Base-by-base conservation (phyloP, 2,329 filamentous ascomycete species). In the Aureobasidium sp. region DNA sequence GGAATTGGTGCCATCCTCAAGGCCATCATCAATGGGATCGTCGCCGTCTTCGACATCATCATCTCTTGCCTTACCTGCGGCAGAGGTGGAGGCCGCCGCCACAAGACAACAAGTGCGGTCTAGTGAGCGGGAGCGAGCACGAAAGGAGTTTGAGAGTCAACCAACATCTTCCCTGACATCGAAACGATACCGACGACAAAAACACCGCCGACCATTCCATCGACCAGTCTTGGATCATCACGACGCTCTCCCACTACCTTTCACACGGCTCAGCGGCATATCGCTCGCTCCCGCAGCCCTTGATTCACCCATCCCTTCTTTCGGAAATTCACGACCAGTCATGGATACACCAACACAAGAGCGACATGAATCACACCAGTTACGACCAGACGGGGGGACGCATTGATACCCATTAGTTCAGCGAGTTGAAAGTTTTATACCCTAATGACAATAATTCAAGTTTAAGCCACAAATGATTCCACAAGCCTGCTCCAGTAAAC, bases 21-120 rank as follows among this genome's bases (percentile, higher is more conserved):
- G 66, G 74, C 75, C 64, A 73, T 77, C 69, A 72, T 75, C 69
- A 74, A 79, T 72, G 78, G 73, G 70, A 79, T 80, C 66, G 78
- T 79, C 68, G 69, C 76, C 42, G 72, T 80, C 69, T 78, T 79
- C 72, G 73, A 70, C 70, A 78, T 77, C 58, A 70, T 80, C 74
- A 77, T 78, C 72, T 75, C 70, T 65, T 79, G 77, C 73, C 71
- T 80, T 59, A 80, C 78, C 47, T 80, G 78, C 71, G 77, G 77
- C 66, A 74, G 74, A 58, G 73, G 71, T 49, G 76, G 77, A 61
- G 67, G 73, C 61, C 65, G 77, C 24, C 68, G 73, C n/a, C 70
- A 69, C 60, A 69, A 68, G 57, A 71, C 67, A 45, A 75, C 73
- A 12, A 74, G 72, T 64, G 66, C 67, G 29, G 72, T 74, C 60